Evolutionary conservation across 225 moss, liverwort and hornwort species (phyloP), one percentile per base, ranked within the genome.

Genomic region (Ulota crispa): DNA sequence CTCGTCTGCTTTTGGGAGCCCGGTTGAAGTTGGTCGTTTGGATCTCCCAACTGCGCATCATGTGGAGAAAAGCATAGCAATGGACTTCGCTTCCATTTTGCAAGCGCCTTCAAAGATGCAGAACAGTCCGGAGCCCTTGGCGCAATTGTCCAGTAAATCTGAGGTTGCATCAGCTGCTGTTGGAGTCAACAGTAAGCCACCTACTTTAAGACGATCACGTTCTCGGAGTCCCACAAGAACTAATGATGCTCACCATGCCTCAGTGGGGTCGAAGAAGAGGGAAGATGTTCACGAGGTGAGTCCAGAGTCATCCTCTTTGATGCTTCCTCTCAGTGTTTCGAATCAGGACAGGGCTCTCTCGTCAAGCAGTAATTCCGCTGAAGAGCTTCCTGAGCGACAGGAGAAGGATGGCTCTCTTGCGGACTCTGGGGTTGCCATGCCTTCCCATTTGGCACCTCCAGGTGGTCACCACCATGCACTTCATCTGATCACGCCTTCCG

Each of bases 401-500:
- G 88, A 90, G 41, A 92, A 87, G 80, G 95, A 93, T 59, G 83
- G 79, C 26, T 60, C 83, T 69, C 50, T 50, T 4, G 72, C 81
- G 69, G 90, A 86, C 47, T 82, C 84, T 37, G 83, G 88, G 47
- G 83, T 78, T 83, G 84, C 81, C 55, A 89, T 84, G 70, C 74
- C 84, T 78, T 81, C 80, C 43, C 87, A 83, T 62, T 37, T 89
- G 62, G 87, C 85, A 70, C 91, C 88, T 43, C 89, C 92, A 72
- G 78, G 90, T 81, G 84, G 84, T 72, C 86, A 81, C 60, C 83
- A 85, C 74, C 85, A 89, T 55, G 75, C 86, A 55, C 88, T 79
- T 71, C 90, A 95, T 86, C 84, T 96, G 86, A 92, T 96, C 72
- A 95, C 93, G 41, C 96, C 96, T 74, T 91, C 91, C 75, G 95